These are phyloP conservation scores for Pythium coloratum DNA, from an alignment of 352 stramenopile species.

Conservation along the genomic window DNA sequence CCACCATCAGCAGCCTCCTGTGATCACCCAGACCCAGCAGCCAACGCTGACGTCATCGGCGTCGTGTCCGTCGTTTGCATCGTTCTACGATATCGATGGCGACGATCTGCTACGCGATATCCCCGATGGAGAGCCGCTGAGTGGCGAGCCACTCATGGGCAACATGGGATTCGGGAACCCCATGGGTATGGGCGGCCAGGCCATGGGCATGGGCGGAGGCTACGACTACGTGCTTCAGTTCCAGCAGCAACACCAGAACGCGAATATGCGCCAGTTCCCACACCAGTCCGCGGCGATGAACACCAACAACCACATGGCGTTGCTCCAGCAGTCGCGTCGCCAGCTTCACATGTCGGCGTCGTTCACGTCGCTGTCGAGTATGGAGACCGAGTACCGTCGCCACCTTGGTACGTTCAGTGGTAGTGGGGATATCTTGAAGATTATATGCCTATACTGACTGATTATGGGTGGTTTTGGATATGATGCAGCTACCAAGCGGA, in stretches of 20 bases:
- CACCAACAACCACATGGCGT: constrained; percentile 15
- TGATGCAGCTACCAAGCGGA: constrained; percentile 51
- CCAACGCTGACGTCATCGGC: constrained; percentile 58
- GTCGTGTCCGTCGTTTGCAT: constrained; percentile 75
- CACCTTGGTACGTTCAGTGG: constrained; percentile 38
- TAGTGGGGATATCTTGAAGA: not conserved
- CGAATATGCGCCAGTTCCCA: constrained; percentile 48
- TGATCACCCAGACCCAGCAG: constrained; percentile 8
- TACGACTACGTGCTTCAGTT: constrained; percentile 66
- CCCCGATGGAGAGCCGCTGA: constrained; percentile 24
- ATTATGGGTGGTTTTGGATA: not conserved
- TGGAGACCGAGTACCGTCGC: constrained; percentile 64
- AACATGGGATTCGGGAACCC: constrained; percentile 2
- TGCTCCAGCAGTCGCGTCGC: constrained; percentile 31
- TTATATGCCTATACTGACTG: not conserved
- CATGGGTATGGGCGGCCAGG: not conserved
- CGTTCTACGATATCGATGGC: constrained; percentile 48
- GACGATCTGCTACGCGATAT: constrained; percentile 53
- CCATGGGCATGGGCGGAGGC: constrained; percentile 35
- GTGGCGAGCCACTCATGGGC: constrained; percentile 21
- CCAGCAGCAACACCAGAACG: constrained; percentile 50
- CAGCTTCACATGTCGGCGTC: constrained; percentile 67
- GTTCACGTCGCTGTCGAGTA: constrained; percentile 70
- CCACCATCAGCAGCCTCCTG: not conserved
- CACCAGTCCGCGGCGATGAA: constrained; percentile 40